Conservation (phyloP, 768 basidiomycete species). For the Boletus rubescentipes region DNA sequence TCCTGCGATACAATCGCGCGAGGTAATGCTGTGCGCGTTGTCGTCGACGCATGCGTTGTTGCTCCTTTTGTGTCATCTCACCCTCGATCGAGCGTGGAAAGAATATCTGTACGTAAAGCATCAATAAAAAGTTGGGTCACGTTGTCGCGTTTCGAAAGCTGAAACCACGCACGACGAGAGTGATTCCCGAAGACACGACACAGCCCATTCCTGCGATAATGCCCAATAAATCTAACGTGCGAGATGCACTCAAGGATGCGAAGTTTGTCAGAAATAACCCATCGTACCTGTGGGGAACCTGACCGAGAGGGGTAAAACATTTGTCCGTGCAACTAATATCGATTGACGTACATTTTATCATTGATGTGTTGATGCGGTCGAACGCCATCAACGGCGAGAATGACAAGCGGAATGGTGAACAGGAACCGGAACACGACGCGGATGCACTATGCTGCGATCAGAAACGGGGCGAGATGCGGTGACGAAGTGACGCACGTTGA, state of each 20-base stretch:
- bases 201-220: slow-evolving; percentile 60
- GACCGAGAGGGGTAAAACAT: neutral
- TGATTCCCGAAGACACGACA: slow-evolving; percentile 68
- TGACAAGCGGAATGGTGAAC: slow-evolving; percentile 62
- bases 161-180: slow-evolving; percentile 53
- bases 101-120: slow-evolving; percentile 57
- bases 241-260: neutral
- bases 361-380: slow-evolving; percentile 63
- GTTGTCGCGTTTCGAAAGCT: neutral
- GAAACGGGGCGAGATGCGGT: neutral
- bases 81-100: slow-evolving; percentile 76
- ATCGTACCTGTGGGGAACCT: slow-evolving; percentile 30
- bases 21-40: slow-evolving; percentile 18
- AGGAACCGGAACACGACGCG: slow-evolving; percentile 74
- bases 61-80: slow-evolving; percentile 57
- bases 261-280: no score
- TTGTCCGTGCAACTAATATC: neutral
- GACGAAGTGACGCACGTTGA: slow-evolving; percentile 57
- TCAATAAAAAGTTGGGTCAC: no score
- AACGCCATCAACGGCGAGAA: slow-evolving; percentile 70
- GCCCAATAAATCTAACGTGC: slow-evolving; percentile 52
- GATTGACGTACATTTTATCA: slow-evolving; percentile 45
- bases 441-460: slow-evolving; percentile 45
- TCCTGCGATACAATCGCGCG: neutral
- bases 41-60: slow-evolving; percentile 28